Evolutionary conservation across 2,329 filamentous ascomycete genomes (phyloP).

Genomic region (Venturia aucupariae): DNA sequence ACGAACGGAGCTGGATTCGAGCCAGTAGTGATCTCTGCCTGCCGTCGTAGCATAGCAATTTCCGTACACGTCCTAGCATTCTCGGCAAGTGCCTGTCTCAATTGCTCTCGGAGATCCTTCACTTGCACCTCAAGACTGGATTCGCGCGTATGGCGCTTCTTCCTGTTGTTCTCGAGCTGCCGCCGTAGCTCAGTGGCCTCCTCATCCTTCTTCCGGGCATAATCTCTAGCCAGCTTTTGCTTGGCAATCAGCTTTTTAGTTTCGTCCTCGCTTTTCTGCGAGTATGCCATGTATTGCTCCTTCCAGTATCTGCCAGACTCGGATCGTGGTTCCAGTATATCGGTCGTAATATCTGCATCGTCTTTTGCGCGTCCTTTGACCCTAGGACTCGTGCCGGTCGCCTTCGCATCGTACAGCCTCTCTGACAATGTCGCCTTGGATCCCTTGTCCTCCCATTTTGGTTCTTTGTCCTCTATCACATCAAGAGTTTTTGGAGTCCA

Average conservation of each 20-base stretch:
- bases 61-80: constrained; percentile 10
- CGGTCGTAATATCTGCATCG: constrained; percentile 56
- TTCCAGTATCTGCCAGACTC: constrained; percentile 76
- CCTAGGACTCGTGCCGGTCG: constrained; percentile 25
- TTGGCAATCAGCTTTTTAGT: constrained; percentile 71
- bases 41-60: constrained; percentile 1
- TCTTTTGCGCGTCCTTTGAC: constrained; percentile 27
- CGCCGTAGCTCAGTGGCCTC: constrained; percentile 58
- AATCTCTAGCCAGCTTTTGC: constrained; percentile 70
- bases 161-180: constrained; percentile 58
- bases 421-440: constrained; percentile 31
- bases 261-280: constrained; percentile 60
- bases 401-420: constrained; percentile 35
- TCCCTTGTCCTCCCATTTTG: constrained; percentile 17
- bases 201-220: constrained; percentile 66
- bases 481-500: constrained; percentile 33
- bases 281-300: constrained; percentile 63
- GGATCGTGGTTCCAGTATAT: constrained; percentile 64
- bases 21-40: neutral
- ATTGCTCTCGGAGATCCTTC: constrained; percentile 31
- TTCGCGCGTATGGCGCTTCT: constrained; percentile 56
- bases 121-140: constrained; percentile 53
- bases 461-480: neutral
- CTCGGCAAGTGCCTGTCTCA: constrained; percentile 18
- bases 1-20: neutral